Conservation (phyloP, 2,329 filamentous ascomycete species). For the Penicillium brasilianum region DNA sequence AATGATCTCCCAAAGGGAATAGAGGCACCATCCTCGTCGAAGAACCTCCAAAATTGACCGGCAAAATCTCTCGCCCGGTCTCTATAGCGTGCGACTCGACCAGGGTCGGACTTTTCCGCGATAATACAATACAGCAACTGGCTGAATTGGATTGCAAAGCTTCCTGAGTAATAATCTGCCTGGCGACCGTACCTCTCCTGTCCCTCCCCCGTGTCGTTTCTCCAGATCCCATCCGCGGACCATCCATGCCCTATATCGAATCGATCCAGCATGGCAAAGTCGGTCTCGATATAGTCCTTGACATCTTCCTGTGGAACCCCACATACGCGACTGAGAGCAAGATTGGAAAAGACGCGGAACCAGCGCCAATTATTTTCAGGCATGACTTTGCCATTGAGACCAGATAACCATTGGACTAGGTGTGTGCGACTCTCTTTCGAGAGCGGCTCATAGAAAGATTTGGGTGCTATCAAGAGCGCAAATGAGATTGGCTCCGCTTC, state of each 20-base stretch:
- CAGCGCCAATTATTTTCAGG: conserved; percentile 58
- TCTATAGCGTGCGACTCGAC: conserved; percentile 4
- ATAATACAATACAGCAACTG: conserved; percentile 51
- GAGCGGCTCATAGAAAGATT: conserved; percentile 10
- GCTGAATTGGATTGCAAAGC: conserved; percentile 59
- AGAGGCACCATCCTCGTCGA: conserved; percentile 23
- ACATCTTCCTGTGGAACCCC: conserved; percentile 44
- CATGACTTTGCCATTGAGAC: conserved; percentile 53
- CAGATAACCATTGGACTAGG: conserved; percentile 40
- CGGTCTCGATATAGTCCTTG: conserved; percentile 44
- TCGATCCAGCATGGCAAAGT: conserved; percentile 51
- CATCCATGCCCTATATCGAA: conserved; percentile 55
- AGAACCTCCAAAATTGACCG: conserved; percentile 10
- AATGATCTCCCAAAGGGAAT: conserved; percentile 61
- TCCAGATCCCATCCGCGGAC: conserved; percentile 51
- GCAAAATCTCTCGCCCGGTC: conserved; percentile 7
- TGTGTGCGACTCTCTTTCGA: background rate
- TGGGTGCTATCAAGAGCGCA: conserved; percentile 10
- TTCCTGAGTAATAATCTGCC: conserved; percentile 60
- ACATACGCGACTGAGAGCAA: conserved; percentile 52
- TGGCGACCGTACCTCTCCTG: conserved; percentile 35
- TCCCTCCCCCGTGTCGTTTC: background rate
- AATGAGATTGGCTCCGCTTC: conserved; percentile 15
- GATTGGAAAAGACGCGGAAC: conserved; percentile 58
- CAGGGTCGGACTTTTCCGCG: background rate